Base-by-base conservation (phyloP, 2,329 filamentous ascomycete species). In the Aspergillus thermomutatus region DNA sequence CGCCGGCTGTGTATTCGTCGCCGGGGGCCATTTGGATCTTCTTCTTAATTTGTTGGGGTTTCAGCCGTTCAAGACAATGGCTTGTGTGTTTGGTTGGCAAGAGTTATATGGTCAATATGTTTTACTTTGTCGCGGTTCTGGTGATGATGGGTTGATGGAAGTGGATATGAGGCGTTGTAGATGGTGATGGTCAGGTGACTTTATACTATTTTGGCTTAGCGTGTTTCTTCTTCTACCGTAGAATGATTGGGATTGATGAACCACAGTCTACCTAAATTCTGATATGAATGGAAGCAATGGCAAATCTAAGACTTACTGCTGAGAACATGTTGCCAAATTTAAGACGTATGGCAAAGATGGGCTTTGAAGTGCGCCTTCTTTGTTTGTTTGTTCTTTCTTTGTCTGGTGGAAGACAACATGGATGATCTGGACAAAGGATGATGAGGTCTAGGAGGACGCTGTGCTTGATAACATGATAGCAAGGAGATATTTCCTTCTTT, bases 1-100 rank as follows among this genome's bases (percentile, higher is more conserved):
- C 82, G 59, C 83, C 82, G 55, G 80, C 75, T 60, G 85, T 78
- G 49, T 95, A 95, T 65, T 95, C 90, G 72, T 90, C 87, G 54
- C 60, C 63, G 45, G 53, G 47, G 23, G 50, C 1, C 27, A 37
- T 34, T 47, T 40, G 49, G 40, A 37, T 17, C 2, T 17, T 37
- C 14, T 37, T 37, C 31, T 7, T 37, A 5, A 6, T 37, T 23
- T 27, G 37, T 23, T 21, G 31, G 40, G 37, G 21, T 25, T 47
- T 37, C 27, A 23, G 26, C 19, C 28, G 14, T 19, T 50, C 17
- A n/a, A 43, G 11, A 21, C 49, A 37, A 31, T 54, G 23, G 5
- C 37, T 52, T 48, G 40, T 41, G 9, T 48, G 49, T 27, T 28
- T 8, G 31, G 31, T 7, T 37, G 31, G 31, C 31, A 17, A 1